These are phyloP conservation scores for Pyrus hybrid DNA, from an alignment of 331 rosid genomes.

Conservation along the genomic window DNA sequence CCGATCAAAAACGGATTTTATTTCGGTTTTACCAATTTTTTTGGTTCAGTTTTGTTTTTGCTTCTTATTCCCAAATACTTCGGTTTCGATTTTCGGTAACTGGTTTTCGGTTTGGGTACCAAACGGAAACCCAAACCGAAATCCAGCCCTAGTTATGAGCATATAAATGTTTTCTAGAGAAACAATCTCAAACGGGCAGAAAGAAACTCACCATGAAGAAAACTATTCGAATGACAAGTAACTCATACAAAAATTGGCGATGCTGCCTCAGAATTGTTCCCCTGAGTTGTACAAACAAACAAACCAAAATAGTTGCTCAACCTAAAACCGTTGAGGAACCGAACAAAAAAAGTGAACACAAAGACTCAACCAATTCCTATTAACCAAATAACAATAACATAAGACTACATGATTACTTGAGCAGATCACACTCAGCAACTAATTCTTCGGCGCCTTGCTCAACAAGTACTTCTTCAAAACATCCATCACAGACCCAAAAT, in stretches of 20 bases:
- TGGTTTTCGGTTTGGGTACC: too few relatives aligned
- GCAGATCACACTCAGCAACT: constrained; percentile 5
- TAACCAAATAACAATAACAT: not conserved
- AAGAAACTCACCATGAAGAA: not conserved
- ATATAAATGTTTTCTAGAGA: not conserved
- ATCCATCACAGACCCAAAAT: constrained; percentile 76
- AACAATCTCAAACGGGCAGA: not conserved
- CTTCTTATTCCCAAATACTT: too few relatives aligned
- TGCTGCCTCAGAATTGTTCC: not conserved
- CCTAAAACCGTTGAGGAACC: not conserved
- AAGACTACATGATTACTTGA: not conserved
- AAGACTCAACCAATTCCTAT: not conserved
- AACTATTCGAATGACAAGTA: not conserved
- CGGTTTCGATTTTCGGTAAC: too few relatives aligned
- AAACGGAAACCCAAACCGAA: too few relatives aligned
- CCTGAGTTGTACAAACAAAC: not conserved
- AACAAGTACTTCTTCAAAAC: constrained; percentile 66
- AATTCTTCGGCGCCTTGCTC: constrained; percentile 39
- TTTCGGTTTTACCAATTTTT: too few relatives aligned
- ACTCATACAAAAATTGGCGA: not conserved
- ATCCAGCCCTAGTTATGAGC: not conserved
- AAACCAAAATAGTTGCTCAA: constrained; percentile 4
- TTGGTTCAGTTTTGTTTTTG: too few relatives aligned
- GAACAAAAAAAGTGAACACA: not conserved
- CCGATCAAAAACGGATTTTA: too few relatives aligned